Evolutionary conservation across 169 alveolate species (phyloP), one percentile per base, ranked within the genome.

Genomic region (Cyclospora cayetanensis): DNA sequence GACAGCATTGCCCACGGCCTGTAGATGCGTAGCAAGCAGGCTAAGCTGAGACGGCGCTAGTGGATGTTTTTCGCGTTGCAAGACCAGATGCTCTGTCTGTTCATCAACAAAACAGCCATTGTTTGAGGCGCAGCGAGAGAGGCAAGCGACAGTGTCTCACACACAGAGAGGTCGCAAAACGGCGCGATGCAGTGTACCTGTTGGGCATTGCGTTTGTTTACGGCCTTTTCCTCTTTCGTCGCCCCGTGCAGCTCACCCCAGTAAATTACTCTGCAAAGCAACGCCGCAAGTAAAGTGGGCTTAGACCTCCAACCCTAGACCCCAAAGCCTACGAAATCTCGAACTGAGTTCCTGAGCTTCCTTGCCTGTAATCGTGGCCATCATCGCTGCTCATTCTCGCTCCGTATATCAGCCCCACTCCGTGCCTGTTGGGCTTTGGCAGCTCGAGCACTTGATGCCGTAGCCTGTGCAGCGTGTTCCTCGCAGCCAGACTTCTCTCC

Each of bases 291-390:
- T n/a, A 31, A n/a, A 60, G 0, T 0, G 0, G 35, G 35, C n/a
- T 12, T 1, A 1, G 0, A 0, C 0, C 27, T 9, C n/a, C 0
- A 12, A 60, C n/a, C 1, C 35, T n/a, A 60, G 1, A 0, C 37
- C 18, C 72, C 1, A 60, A 60, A n/a, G 1, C 1, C 72, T 60
- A 12, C 1, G n/a, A 0, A 12, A 15, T 60, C 9, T 66, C 2
- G 5, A 4, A 4, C 42, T 27, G 46, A 46, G 5, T 11, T n/a
- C 12, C 31, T 37, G 12, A 27, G 29, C 50, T 4, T 77, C 20
- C 88, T 25, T 29, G n/a, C 88, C 88, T 42, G 88, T 77, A 77
- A 27, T 77, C 88, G 70, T 39, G 53, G 39, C 88, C 88, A 20
- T 77, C 88, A 42, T 42, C 88, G 31, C 72, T 31, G 46, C 66